Evolutionary conservation across 352 stramenopile genomes (phyloP), one percentile per base, ranked within the genome.

Genomic region (Aphanomyces cochlioides): DNA sequence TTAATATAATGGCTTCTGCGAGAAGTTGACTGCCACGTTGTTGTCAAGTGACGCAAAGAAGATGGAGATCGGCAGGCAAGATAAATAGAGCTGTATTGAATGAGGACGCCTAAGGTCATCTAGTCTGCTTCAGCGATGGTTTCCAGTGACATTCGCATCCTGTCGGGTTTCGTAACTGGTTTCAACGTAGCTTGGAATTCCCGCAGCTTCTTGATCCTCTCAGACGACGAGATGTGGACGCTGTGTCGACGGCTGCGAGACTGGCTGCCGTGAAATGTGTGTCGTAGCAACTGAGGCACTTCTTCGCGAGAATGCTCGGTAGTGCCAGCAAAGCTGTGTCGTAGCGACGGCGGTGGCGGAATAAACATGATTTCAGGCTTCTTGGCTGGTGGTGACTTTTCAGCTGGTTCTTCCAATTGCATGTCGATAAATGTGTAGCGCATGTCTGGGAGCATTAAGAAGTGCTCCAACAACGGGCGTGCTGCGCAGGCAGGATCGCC

Each of bases 401-500:
- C 39, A 34, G 40, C 43, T 37, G 41, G 12, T 10, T 60, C 63
- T 34, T 69, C 38, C 12, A 69, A 34, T 21, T 61, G 41, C 63
- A 93, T 82, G 75, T 90, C 89, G 54, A 93, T 74, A 67, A 90
- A 93, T 72, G 85, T 93, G 83, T 93, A 95, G 47, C 85, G 83
- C 85, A 93, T 92, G 66, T 95, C 85, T 71, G 89, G 89, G 17
- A 93, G 84, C 81, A 93, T 90, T 54, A 95, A 79, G 72, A 95
- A 95, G 73, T 92, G 81, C 75, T 95, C 85, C 79, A 95, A 90
- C 47, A 95, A 75, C 59, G 74, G 73, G 0, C 87, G 83, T 48
- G 83, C 90, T 61, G 88, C 75, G 66, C 87, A 95, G 72, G 82
- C 78, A 67, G 78, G 83, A 58, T 91, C 81, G 19, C 77, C 72